Base-by-base conservation (phyloP, 2,329 filamentous ascomycete species). In the Sarocladium brachiariae region DNA sequence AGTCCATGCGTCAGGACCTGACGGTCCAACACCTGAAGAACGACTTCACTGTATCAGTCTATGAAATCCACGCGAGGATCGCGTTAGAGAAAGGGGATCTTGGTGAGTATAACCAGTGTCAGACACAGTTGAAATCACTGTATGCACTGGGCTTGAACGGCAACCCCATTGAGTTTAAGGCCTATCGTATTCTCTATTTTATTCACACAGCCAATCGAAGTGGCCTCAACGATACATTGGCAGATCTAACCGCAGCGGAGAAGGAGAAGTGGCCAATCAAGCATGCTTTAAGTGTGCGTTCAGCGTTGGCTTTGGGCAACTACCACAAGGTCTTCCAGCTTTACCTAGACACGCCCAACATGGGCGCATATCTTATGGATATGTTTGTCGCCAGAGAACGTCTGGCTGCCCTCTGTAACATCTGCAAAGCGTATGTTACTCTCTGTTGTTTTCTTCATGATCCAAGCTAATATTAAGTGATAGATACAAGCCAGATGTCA, bases 61-160 rank as follows among this genome's bases (percentile, higher is more conserved):
- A 99, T 70, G 93, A 99, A 73, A 95, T 92, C 55, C 93, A 99
- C 72, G 93, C 92, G 56, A 86, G 93, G 54, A 97, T 99, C 71
- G 93, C 93, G 59, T 77, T 99, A 70, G 92, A 99, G 72, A 96
- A 95, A 80, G 90, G 88, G 72, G 93, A 99, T 77, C 82, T 97
- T 76, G 92, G 93, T 99, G 93, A 99, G 93, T 99, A 99, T 93
- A 99, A 99, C 76, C 93, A 99, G 80, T 99, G 93, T 72, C 93
- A 99, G 76, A 97, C 93, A 63, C 93, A 99, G 74, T 78, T 99
- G 65, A 89, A 89, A 70, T 89, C 87, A 58, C 76, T 99, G 63
- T 97, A 99, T 72, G 81, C 82, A 68, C 81, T 89, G 73, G 87
- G 88, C 59, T 75, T 96, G 66, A 89, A 89, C 65, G 93, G 92